These are phyloP conservation scores for Chrysanthemum makinoi DNA, from an alignment of 129 eudicot species.

Conservation along the genomic window DNA sequence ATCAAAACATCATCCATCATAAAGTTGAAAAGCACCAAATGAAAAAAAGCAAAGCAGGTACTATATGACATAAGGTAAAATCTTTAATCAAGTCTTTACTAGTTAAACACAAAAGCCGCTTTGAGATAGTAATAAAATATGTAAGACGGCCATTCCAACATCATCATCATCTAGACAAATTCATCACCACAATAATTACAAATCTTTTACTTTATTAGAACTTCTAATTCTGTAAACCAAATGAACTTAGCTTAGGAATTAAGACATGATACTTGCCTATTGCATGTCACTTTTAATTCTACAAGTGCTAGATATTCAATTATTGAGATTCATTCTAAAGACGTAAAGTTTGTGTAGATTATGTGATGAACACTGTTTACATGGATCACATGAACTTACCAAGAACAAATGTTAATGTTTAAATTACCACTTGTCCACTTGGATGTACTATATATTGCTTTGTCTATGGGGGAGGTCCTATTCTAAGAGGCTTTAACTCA, in stretches of 20 bases:
- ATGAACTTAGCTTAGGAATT: background rate
- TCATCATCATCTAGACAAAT: background rate
- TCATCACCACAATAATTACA: background rate
- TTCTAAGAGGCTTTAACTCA: too few species aligned
- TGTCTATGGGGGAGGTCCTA: too few species aligned
- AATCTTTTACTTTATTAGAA: background rate
- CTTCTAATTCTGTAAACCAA: background rate
- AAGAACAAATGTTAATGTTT: too few species aligned
- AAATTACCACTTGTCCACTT: too few species aligned
- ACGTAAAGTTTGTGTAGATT: background rate
- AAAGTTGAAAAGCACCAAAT: conserved; percentile 9
- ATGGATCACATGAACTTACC: too few species aligned
- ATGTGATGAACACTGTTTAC: background rate
- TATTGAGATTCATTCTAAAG: background rate
- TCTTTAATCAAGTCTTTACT: background rate
- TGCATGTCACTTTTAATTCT: background rate
- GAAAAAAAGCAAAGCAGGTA: background rate
- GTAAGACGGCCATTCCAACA: background rate
- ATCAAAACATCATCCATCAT: background rate
- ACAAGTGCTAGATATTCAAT: background rate
- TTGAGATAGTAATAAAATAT: background rate
- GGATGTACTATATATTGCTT: too few species aligned
- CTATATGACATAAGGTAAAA: background rate
- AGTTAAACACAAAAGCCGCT: background rate
- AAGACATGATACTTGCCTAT: background rate